Evolutionary conservation across 192 early-diverging fungal genomes (phyloP).

Genomic region (Piromyces sp.): DNA sequence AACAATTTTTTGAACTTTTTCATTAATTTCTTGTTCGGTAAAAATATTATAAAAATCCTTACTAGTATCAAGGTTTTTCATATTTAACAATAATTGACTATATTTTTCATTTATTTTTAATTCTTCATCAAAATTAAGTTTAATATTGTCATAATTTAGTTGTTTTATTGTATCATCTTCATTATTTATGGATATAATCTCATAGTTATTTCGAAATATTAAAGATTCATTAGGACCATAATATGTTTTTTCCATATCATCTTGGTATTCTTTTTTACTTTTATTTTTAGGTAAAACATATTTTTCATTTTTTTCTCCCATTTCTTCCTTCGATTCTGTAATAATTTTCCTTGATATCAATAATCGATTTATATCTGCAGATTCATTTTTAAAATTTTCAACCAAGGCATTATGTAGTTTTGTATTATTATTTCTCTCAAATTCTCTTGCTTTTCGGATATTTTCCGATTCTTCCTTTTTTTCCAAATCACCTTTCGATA

Average conservation of each 20-base stretch:
- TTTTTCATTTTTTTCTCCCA: neutral
- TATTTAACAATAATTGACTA: neutral
- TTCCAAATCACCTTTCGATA: no score
- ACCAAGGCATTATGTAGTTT: neutral
- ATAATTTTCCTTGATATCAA: neutral
- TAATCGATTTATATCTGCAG: neutral
- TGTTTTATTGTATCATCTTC: neutral
- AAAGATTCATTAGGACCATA: neutral
- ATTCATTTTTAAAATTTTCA: neutral
- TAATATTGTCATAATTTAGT: neutral
- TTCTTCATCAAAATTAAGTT: neutral
- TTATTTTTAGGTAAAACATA: neutral
- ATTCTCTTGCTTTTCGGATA: no score
- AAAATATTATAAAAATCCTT: neutral
- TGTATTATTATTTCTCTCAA: neutral
- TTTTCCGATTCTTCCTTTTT: no score
- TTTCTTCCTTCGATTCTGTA: neutral
- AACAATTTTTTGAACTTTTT: neutral
- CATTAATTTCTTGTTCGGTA: neutral
- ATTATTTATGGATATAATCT: neutral
- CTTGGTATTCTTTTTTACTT: neutral
- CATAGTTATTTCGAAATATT: neutral
- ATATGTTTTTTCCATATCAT: neutral
- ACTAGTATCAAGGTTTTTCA: neutral
- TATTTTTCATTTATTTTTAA: neutral